These are phyloP conservation scores for Botryotinia globosa DNA, from an alignment of 2,329 filamentous ascomycete genomes.

Conservation along the genomic window DNA sequence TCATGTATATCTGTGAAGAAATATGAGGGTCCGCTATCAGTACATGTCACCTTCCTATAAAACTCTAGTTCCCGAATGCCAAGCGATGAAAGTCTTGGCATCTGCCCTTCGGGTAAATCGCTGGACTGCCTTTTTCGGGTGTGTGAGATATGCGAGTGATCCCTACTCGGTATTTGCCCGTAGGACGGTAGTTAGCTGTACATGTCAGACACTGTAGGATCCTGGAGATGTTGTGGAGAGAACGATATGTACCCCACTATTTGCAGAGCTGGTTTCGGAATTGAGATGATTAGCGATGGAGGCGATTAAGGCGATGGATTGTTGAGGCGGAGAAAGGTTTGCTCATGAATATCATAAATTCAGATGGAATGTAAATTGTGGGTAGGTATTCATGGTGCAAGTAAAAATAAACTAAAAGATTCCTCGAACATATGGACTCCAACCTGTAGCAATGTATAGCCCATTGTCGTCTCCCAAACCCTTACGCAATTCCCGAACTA, in stretches of 20 bases:
- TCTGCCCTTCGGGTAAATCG: neutral
- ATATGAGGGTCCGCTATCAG: neutral
- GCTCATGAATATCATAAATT: neutral
- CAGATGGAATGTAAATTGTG: neutral
- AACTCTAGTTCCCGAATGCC: neutral
- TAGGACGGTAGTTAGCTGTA: neutral
- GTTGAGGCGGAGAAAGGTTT: neutral
- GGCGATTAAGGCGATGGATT: neutral
- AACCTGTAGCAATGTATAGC: neutral
- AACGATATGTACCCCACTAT: neutral
- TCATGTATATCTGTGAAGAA: neutral
- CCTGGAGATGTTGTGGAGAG: neutral
- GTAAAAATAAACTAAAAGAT: neutral
- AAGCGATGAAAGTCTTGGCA: neutral
- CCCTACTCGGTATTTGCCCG: neutral
- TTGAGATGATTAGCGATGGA: neutral
- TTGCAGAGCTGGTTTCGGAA: neutral
- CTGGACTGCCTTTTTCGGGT: neutral
- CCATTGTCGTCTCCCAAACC: neutral
- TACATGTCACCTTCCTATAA: constrained; percentile 2
- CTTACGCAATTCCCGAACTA: neutral
- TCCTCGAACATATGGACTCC: neutral
- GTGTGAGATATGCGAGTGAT: neutral
- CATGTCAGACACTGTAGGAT: neutral
- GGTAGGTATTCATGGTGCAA: neutral